phyloP scores from a whole-genome alignment of 139 green algal species.

The Nannochloris sp. region DNA sequence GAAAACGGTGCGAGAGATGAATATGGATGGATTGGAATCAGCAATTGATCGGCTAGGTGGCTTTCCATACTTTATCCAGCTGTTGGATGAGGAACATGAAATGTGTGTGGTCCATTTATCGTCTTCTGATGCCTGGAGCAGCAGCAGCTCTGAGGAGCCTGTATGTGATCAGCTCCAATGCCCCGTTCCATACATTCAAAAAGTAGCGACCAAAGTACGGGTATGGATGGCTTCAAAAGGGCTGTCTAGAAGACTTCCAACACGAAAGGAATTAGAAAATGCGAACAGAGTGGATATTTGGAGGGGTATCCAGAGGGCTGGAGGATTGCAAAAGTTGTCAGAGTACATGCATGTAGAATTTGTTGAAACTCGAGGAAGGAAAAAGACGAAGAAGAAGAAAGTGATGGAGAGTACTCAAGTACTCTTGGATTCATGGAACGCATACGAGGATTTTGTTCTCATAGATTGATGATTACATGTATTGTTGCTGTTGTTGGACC shows the following conservation, averaged over 20 bases:
- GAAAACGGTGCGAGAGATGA: no score
- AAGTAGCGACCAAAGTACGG: not conserved
- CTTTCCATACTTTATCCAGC: not conserved
- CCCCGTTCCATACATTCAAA: not conserved
- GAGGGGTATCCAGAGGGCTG: slow-evolving; percentile 6
- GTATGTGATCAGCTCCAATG: no score
- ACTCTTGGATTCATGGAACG: not conserved
- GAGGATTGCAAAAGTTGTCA: not conserved
- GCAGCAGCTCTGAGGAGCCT: no score
- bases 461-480: not conserved
- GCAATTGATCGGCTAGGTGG: no score
- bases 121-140: no score
- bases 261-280: not conserved
- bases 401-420: not conserved
- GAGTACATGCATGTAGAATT: slow-evolving; percentile 11
- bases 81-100: not conserved
- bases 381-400: not conserved
- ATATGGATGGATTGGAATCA: no score
- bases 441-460: slow-evolving; percentile 11
- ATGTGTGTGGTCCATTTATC: no score
- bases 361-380: slow-evolving; percentile 2
- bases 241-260: not conserved
- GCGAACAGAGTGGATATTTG: slow-evolving; percentile 5
- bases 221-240: not conserved
- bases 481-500: not conserved